Evolutionary conservation across 768 basidiomycete genomes (phyloP).

Genomic region (Collybia mongolica): DNA sequence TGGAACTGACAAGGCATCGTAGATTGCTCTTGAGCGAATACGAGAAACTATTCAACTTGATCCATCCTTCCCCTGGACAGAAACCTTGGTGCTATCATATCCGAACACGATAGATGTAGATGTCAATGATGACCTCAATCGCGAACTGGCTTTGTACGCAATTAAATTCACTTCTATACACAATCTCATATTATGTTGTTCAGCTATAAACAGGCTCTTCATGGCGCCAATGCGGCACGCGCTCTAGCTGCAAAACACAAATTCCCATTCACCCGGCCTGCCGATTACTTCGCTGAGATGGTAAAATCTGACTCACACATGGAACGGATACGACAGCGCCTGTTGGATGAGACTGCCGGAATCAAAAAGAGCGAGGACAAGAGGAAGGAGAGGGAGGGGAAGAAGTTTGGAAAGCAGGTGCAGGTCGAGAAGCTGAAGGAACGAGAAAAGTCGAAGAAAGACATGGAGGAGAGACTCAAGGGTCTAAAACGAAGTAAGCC

Average conservation of each 20-base stretch:
- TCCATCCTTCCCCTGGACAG: slow-evolving; percentile 77
- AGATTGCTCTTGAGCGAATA: slow-evolving; percentile 82
- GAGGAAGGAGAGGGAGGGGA: slow-evolving; percentile 87
- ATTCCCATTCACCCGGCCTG: slow-evolving; percentile 86
- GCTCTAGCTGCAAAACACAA: slow-evolving; percentile 75
- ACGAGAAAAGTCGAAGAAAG: slow-evolving; percentile 86
- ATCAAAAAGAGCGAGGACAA: slow-evolving; percentile 94
- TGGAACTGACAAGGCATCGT: neutral
- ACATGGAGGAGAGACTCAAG: slow-evolving; percentile 84
- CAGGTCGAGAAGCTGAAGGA: slow-evolving; percentile 94
- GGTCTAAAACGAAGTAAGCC: slow-evolving; percentile 86
- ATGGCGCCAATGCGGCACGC: slow-evolving; percentile 75
- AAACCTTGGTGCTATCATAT: slow-evolving; percentile 72
- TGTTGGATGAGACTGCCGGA: slow-evolving; percentile 83
- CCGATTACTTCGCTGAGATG: slow-evolving; percentile 99
- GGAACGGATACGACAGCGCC: slow-evolving; percentile 89
- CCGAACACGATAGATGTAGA: slow-evolving; percentile 74
- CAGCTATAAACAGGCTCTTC: slow-evolving; percentile 95
- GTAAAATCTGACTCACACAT: slow-evolving; percentile 96
- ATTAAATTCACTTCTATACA: neutral
- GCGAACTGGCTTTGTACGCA: slow-evolving; percentile 93
- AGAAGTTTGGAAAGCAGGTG: slow-evolving; percentile 98
- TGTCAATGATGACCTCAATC: slow-evolving; percentile 85
- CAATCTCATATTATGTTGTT: neutral
- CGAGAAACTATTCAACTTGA: slow-evolving; percentile 76